These are phyloP conservation scores for Pichia ethanolica DNA, from an alignment of 805 yeast species.

Conservation along the genomic window DNA sequence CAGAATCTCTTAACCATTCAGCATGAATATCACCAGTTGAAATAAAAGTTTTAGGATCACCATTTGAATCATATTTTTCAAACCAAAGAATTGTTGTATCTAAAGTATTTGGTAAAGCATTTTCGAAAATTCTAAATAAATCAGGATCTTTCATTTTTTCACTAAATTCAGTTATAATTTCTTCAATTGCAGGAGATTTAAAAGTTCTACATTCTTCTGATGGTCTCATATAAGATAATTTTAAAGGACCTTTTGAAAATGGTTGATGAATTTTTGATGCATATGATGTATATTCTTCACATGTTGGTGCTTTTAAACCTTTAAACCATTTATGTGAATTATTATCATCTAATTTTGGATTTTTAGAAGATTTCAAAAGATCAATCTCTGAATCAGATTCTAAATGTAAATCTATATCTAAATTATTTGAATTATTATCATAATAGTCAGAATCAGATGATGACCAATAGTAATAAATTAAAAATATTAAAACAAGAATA, in stretches of 20 bases:
- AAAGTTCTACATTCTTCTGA: constrained; percentile 66
- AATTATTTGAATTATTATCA: too few species aligned
- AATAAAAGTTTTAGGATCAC: constrained; percentile 56
- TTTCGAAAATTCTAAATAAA: constrained; percentile 67
- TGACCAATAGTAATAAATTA: not conserved
- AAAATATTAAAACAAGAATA: not conserved
- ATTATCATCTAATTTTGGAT: not conserved
- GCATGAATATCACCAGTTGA: constrained; percentile 93
- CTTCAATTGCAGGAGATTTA: constrained; percentile 53
- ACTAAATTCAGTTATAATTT: constrained; percentile 45
- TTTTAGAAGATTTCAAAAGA: not conserved
- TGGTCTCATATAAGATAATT: constrained; percentile 74
- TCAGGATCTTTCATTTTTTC: constrained; percentile 50
- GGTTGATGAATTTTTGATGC: constrained; percentile 51
- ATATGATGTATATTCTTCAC: constrained; percentile 61
- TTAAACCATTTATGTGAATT: constrained; percentile 16
- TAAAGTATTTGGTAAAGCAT: constrained; percentile 78
- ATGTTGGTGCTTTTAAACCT: constrained; percentile 22
- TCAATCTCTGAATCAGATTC: too few species aligned
- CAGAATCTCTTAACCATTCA: constrained; percentile 86
- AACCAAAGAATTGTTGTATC: constrained; percentile 86
- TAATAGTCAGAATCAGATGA: not conserved
- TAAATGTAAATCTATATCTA: too few species aligned
- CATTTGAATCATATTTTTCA: constrained; percentile 17
- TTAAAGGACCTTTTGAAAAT: constrained; percentile 44